Evolutionary conservation across 345 rosid species (phyloP), one percentile per base, ranked within the genome.

Genomic region (Carallia pectinifolia): DNA sequence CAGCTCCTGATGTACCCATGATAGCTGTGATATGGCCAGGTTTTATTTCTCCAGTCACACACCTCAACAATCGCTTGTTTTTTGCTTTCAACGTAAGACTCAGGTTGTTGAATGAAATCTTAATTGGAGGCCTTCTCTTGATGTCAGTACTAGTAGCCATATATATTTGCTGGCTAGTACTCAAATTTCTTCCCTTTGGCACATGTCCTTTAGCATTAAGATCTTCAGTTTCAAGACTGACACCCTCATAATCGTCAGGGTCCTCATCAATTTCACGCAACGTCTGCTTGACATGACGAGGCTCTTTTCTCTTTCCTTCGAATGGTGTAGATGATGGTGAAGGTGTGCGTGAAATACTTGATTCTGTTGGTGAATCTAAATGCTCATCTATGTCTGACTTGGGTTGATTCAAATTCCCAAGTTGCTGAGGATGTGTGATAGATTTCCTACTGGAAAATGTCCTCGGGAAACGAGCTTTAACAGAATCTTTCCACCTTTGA

Each of bases 1-100:
- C 98, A 65, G 99, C 98, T 61, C 98, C 97, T 23, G 99, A 95
- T 56, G 98, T 98, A 70, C 99, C 99, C 99, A 92, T 95, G 72
- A 92, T 96, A 64, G 99, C 90, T 6, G 97, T 85, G 53, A 95
- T 80, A 55, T 88, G 87, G 33, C 98, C 96, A 30, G 98, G 96
- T 69, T 77, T 88, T 65, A 95, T 76, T 71, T 68, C 90, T 66
- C 98, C 98, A 1, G 97, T 90, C 30, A 95, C 90, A 71, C 90
- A 78, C 80, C 92, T 88, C 75, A 95, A 72, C 48, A 95, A 73
- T 81, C 89, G 83, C 74, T 83, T 92, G 56, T 85, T 84, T 55
- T 80, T 90, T 1, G 84, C 81, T 81, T 87, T 95, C 79, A 95
- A 77, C n/a, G 92, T 87, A 48, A 95, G 87, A 7, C 90, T 89